Base-by-base conservation (phyloP, 2,329 filamentous ascomycete species). In the Talaromyces sp. region DNA sequence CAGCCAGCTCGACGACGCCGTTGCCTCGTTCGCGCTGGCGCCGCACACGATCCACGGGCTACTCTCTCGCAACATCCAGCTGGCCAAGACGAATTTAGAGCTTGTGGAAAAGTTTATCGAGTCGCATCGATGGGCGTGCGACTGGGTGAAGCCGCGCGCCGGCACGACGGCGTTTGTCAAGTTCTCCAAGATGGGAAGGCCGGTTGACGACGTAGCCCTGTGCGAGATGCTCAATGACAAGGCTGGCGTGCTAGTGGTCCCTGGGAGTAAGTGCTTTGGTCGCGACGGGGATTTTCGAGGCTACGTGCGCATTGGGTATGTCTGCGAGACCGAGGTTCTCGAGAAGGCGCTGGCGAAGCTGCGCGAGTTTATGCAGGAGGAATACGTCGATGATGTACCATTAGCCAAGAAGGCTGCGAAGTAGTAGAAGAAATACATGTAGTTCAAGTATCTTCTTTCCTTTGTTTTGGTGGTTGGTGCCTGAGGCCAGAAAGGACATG, bases 161-260 rank as follows among this genome's bases (percentile, higher is more conserved):
- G 92, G 91, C 0, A 96, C 91, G 1, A 94, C 89, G 8, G 89
- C 89, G 0, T 90, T 96, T 69, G 77, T 96, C 61, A 86, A 84
- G 68, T 91, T 96, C 66, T 80, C 79, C 59, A 81, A 82, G 57
- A 82, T 83, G 53, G 85, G 83, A 0, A 79, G 82, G 70, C 82
- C 86, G 1, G 82, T 96, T 0, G 86, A 94, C 68, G 89, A 93
- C 64, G 85, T 83, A n/a, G 80, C 80, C 4, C 89, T 96, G 67
- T 94, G 89, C 68, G 78, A 85, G 67, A 83, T 86, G 69, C 74
- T 96, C 40, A 76, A 91, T 31, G 82, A 87, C 57, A 84, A 87
- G 75, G 88, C 83, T 0, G 89, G 89, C 18, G 89, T 92, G 5
- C 81, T 95, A 80, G 81, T 95, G 63, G 79, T 91, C 9, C 91